Percentiles rank a stretch among this genome's conserved stretches.
phyloP scores from a whole-genome alignment of 2,329 filamentous ascomycete species.

The Dendrostoma leiphaemia region DNA sequence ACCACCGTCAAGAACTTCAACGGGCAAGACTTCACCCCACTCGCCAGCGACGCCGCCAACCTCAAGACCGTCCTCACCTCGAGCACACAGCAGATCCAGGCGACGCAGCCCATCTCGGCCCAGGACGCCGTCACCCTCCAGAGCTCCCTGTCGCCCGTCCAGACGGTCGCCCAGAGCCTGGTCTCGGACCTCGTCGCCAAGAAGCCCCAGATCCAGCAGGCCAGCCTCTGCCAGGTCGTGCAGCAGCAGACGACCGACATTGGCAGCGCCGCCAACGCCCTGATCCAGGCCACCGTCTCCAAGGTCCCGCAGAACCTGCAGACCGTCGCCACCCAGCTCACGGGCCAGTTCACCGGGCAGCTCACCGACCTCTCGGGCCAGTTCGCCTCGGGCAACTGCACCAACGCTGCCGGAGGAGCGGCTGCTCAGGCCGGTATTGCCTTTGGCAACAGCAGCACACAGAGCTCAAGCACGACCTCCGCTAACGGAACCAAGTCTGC shows the following conservation, averaged over 20 bases:
- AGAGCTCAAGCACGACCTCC: not conserved
- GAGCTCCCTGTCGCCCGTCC: slow-evolving; percentile 21
- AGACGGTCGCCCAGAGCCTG: slow-evolving; percentile 26
- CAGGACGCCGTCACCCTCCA: slow-evolving; percentile 20
- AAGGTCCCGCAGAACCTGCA: slow-evolving; percentile 30
- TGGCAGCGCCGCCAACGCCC: slow-evolving; percentile 23
- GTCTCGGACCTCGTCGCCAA: slow-evolving; percentile 25
- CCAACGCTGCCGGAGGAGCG: slow-evolving; percentile 19
- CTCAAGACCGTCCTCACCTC: slow-evolving; percentile 23
- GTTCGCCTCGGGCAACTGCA: slow-evolving; percentile 30
- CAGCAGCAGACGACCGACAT: slow-evolving; percentile 25
- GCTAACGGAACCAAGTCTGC: not conserved
- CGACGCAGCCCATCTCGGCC: slow-evolving; percentile 8
- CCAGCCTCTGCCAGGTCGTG: slow-evolving; percentile 27
- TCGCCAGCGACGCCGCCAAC: slow-evolving; percentile 23
- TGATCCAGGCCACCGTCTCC: slow-evolving; percentile 28
- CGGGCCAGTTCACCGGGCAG: slow-evolving; percentile 23
- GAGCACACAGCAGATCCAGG: slow-evolving; percentile 10
- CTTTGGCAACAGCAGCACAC: not conserved
- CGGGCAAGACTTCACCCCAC: slow-evolving; percentile 21
- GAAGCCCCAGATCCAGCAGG: slow-evolving; percentile 28
- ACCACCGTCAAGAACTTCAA: slow-evolving; percentile 27
- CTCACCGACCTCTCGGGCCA: slow-evolving; percentile 23
- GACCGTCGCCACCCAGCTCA: slow-evolving; percentile 26
- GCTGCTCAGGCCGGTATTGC: slow-evolving; percentile 9